Conservation (phyloP, 805 yeast species). For the Ogataea polymorpha region DNA sequence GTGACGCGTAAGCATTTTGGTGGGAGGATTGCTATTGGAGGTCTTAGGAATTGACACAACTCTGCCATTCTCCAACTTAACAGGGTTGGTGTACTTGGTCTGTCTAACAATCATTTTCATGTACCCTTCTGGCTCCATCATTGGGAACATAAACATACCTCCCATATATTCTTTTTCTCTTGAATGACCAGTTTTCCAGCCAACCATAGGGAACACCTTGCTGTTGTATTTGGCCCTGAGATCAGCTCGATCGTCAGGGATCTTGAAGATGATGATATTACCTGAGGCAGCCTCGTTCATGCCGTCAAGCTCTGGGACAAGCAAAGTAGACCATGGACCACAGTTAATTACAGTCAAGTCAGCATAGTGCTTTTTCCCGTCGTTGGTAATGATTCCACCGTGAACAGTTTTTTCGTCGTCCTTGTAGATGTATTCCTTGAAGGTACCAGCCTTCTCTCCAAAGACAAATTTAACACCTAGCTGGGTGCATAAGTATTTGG, state of each 20-base stretch:
- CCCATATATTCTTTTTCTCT: conserved; percentile 30
- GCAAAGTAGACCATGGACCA: conserved; percentile 33
- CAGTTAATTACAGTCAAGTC: conserved; percentile 28
- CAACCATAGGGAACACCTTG: conserved; percentile 33
- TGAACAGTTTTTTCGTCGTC: conserved; percentile 16
- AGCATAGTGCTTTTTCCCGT: conserved; percentile 26
- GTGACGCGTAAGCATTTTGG: conserved; percentile 24
- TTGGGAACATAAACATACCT: conserved; percentile 37
- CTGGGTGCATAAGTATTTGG: conserved; percentile 24
- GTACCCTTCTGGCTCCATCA: conserved; percentile 34
- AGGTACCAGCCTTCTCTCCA: conserved; percentile 31
- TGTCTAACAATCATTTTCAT: conserved; percentile 37
- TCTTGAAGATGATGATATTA: conserved; percentile 33
- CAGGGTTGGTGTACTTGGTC: conserved; percentile 35
- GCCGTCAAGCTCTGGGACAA: conserved; percentile 36
- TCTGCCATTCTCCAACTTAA: conserved; percentile 16
- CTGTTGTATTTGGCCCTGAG: conserved; percentile 33
- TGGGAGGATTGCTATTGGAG: conserved; percentile 13
- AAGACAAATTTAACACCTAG: conserved; percentile 36
- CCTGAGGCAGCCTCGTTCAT: conserved; percentile 37
- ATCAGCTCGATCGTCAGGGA: conserved; percentile 36
- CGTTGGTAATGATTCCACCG: conserved; percentile 30
- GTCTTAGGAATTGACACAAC: conserved; percentile 34
- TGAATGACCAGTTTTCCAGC: conserved; percentile 34
- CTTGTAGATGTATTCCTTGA: conserved; percentile 22